These are phyloP conservation scores for Delitschia confertaspora DNA, from an alignment of 495 filamentous ascomycete species.

Conservation along the genomic window DNA sequence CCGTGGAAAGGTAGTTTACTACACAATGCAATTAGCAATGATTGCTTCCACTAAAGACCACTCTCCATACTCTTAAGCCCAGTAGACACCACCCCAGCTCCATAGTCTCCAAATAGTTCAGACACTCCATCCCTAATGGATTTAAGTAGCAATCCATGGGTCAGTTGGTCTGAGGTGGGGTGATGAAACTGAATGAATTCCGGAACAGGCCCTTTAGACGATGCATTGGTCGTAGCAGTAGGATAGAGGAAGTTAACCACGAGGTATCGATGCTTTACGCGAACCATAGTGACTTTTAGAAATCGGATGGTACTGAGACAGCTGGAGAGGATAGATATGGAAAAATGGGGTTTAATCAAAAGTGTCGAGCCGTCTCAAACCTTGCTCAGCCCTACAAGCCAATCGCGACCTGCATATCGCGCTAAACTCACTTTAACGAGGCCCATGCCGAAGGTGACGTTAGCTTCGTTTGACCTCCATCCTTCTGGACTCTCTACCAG, in stretches of 20 bases:
- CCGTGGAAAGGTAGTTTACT: constrained; percentile 89
- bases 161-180: constrained; percentile 61
- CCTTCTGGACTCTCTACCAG: no score
- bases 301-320: no score
- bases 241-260: constrained; percentile 88
- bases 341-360: no score
- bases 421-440: no score
- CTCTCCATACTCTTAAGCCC: constrained; percentile 58
- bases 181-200: constrained; percentile 61
- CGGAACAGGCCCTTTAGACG: constrained; percentile 37
- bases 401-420: no score
- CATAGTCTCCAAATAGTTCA: constrained; percentile 84
- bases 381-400: no score
- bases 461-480: no score
- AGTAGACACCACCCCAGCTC: constrained; percentile 54
- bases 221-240: constrained; percentile 19
- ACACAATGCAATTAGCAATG: background rate
- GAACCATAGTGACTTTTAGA: constrained; percentile 79
- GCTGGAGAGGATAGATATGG: no score
- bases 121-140: constrained; percentile 60
- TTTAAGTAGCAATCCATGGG: constrained; percentile 51
- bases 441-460: no score
- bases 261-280: constrained; percentile 90
- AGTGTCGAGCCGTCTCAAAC: no score
- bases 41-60: constrained; percentile 53